Base-by-base conservation (phyloP, 805 yeast genomes). In the Lipomyces anomalus region DNA sequence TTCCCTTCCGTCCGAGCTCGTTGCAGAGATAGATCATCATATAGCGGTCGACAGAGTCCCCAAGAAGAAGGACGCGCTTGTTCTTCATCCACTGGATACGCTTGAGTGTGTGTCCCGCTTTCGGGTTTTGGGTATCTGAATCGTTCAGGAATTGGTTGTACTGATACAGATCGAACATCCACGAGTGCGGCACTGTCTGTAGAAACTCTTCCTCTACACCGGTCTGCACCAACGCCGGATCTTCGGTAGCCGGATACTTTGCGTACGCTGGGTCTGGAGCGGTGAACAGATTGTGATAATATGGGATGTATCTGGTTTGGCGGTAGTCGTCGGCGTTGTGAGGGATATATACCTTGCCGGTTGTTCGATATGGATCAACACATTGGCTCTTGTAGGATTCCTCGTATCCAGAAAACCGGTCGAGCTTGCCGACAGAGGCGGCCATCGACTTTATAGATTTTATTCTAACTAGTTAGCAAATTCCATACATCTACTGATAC, bases 31-130 rank as follows among this genome's bases (percentile, higher is more conserved):
- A 35, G 16, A 16, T 11, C 3, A 44, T 30, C 39, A 43, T 47
- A 33, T 35, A 37, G 26, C 54, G 43, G 29, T 50, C 54, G 23
- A 50, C 43, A 5, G 52, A 47, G 43, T 50, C 54, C 17, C 46
- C 51, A 21, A 50, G n/a, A 17, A 47, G 13, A 21, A 50, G 32
- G 11, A 50, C 18, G 6, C 48, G 52, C 22, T 41, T 39, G 39
- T 28, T 32, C 20, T 22, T 40, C 17, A 46, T 9, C 47, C 47
- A 50, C 13, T 18, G 4, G 41, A 50, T 33, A 2, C 22, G 36
- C 9, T 23, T 22, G 2, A 22, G 18, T 18, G 11, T 43, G 4
- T 17, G 28, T 16, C 37, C 35, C n/a, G 32, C 13, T 13, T 34
- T 6, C 2, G 30, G 37, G 5, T 22, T 24, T 24, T 21, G n/a